Base-by-base conservation (phyloP, 176 grass and related monocot species). In the Elymus sibiricus region DNA sequence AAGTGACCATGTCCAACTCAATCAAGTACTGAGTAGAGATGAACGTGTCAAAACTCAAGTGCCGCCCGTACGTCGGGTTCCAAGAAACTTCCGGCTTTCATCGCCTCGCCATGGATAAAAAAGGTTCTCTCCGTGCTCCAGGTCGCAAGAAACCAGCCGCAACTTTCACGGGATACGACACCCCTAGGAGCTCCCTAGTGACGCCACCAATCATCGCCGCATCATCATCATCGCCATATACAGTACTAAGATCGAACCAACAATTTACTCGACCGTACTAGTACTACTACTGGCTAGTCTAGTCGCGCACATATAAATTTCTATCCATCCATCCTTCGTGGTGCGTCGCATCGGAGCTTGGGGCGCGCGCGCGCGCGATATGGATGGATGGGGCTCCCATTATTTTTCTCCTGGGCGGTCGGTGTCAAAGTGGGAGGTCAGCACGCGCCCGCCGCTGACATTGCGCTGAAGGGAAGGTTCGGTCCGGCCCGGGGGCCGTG, bases 391-490 rank as follows among this genome's bases (percentile, higher is more conserved):
- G 70, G 21, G 13, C 15, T 4, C 70, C 6, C 62, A 82, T 79
- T 64, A 75, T 64, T 83, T 79, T 19, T 15, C 14, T 68, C 8
- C 4, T 1, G 37, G 63, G 24, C 32, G 8, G 46, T 51, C 85
- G 17, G 69, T 32, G 70, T 47, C 87, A 70, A 81, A 76, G 46
- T 2, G 69, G 76, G 35, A 9, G 47, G 85, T 83, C 89, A 80
- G 81, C 75, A 56, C 67, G 14, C 77, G 25, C 26, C 24, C 25
- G 74, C 58, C 35, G 67, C 76, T 91, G 81, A 80, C 89, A 81
- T 21, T 19, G 77, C 82, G 37, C 68, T 87, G 68, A 87, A 87
- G 69, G 38, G 85, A 91, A 87, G 76, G 81, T 84, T 87, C 75
- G 80, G 63, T 44, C 88, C 16, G 55, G 31, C 40, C 11, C 43